Conservation (phyloP, 805 yeast genomes). For the Myxozyma nipponensis region DNA sequence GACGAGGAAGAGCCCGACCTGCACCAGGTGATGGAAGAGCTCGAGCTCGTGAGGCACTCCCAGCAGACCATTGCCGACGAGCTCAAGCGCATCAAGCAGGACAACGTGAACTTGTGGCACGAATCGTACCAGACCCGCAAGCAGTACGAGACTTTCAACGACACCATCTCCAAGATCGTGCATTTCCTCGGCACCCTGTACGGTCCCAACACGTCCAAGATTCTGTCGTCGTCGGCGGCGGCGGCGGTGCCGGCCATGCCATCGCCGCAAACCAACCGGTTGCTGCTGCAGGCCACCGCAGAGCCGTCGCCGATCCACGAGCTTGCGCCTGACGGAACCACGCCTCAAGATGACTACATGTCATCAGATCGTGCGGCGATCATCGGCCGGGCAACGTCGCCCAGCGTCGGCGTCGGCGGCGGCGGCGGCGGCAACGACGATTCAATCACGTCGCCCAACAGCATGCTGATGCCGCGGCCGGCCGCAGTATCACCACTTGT, state of each 20-base stretch:
- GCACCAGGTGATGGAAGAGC: conserved; percentile 57
- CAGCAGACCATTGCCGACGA: conserved; percentile 83
- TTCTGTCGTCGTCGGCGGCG: conserved; percentile 34
- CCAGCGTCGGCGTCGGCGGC: no score
- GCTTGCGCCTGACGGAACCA: conserved; percentile 6
- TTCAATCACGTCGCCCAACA: neutral
- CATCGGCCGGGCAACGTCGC: neutral
- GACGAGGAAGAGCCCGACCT: conserved; percentile 47
- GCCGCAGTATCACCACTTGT: neutral
- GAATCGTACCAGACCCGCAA: conserved; percentile 82
- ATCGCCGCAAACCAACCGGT: conserved; percentile 29
- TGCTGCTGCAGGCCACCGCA: conserved; percentile 25
- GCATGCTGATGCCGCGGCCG: neutral
- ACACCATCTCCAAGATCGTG: conserved; percentile 80
- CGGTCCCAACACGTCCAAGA: conserved; percentile 54
- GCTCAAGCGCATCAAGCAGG: conserved; percentile 73
- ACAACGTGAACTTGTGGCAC: conserved; percentile 87
- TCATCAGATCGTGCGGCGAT: conserved; percentile 2
- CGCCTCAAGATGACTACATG: neutral
- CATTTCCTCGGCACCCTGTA: conserved; percentile 82
- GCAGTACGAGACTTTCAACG: conserved; percentile 78
- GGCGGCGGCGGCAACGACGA: neutral
- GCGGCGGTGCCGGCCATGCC: conserved; percentile 13
- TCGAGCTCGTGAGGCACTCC: conserved; percentile 70
- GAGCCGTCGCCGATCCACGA: conserved; percentile 25